phyloP scores from a whole-genome alignment of 306 rosid species.

The Dryas drummondii region DNA sequence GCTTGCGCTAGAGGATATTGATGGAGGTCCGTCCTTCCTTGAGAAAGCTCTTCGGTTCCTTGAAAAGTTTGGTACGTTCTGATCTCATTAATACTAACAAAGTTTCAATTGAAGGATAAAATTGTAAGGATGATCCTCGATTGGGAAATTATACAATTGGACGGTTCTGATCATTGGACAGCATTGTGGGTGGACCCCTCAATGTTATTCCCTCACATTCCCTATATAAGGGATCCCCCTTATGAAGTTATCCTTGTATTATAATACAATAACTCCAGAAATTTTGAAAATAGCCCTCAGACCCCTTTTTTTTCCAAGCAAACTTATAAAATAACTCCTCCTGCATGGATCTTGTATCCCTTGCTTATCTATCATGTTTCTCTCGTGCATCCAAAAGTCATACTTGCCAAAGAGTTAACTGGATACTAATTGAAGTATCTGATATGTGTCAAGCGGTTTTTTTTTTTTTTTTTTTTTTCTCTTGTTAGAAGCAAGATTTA shows the following conservation, averaged over 20 bases:
- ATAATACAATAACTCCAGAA: neutral
- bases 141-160: too few species aligned
- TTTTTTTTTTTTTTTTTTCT: too few species aligned
- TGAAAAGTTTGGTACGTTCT: constrained; percentile 78
- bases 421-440: neutral
- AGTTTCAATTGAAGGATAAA: neutral
- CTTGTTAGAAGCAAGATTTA: too few species aligned
- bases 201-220: neutral
- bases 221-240: neutral
- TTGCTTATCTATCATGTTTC: neutral
- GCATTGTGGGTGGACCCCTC: too few species aligned
- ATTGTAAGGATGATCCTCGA: neutral
- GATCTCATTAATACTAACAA: constrained; percentile 2
- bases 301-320: neutral
- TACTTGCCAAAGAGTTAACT: neutral
- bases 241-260: too few species aligned
- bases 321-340: neutral
- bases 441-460: too few species aligned
- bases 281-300: neutral
- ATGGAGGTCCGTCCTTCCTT: constrained; percentile 98
- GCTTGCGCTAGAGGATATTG: constrained; percentile 97
- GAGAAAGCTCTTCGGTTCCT: constrained; percentile 94
- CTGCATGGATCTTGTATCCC: neutral
- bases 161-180: too few species aligned
- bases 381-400: neutral